These are phyloP conservation scores for Halenospora varia DNA, from an alignment of 495 filamentous ascomycete species.

Conservation along the genomic window DNA sequence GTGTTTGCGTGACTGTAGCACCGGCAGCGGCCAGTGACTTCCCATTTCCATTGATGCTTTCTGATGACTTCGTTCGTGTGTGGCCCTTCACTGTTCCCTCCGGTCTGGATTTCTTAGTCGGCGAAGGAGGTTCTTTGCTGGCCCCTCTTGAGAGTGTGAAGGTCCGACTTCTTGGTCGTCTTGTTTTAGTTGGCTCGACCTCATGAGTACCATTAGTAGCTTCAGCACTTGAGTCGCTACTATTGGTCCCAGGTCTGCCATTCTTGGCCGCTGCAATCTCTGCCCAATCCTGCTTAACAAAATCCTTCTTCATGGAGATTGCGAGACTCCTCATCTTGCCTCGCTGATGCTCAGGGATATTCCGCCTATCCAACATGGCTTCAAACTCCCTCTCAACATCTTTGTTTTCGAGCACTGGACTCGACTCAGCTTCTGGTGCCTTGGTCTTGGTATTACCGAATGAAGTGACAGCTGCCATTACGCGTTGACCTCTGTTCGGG, in stretches of 20 bases:
- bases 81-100: constrained; percentile 46
- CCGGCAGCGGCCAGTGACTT: constrained; percentile 36
- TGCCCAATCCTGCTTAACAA: constrained; percentile 81
- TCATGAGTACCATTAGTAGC: constrained; percentile 11
- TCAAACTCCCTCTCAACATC: constrained; percentile 54
- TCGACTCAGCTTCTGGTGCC: constrained; percentile 35
- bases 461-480: constrained; percentile 62
- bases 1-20: constrained; percentile 30
- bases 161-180: constrained; percentile 70
- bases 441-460: constrained; percentile 29
- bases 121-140: constrained; percentile 50
- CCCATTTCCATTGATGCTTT: constrained; percentile 43
- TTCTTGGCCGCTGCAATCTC: constrained; percentile 46
- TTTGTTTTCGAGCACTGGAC: constrained; percentile 24
- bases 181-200: constrained; percentile 24
- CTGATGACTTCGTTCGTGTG: constrained; percentile 46
- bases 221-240: constrained; percentile 31
- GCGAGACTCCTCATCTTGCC: constrained; percentile 90
- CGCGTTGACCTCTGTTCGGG: constrained; percentile 43
- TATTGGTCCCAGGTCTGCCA: constrained; percentile 24
- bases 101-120: constrained; percentile 52
- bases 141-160: constrained; percentile 67
- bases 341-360: constrained; percentile 89
- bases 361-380: constrained; percentile 72
- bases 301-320: constrained; percentile 88